Conservation (phyloP, 163 green algal species). For the Prototheca cutis region DNA sequence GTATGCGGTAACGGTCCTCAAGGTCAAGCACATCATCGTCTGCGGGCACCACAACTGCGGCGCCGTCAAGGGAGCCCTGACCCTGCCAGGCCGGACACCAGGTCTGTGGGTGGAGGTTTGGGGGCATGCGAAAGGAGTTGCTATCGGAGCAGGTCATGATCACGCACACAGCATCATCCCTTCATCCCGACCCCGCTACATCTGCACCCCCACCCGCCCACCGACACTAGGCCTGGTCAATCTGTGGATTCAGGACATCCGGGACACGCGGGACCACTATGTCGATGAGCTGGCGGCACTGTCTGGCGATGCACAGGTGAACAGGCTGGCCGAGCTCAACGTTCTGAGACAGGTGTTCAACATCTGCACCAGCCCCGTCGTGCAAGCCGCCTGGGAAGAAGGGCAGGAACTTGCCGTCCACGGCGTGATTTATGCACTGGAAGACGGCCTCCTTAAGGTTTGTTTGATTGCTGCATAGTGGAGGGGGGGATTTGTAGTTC, state of each 20-base stretch:
- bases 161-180: not conserved
- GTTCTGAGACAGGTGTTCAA: constrained; percentile 60
- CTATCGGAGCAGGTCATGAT: no score
- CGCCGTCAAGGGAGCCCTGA: constrained; percentile 56
- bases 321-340: constrained; percentile 69
- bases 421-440: constrained; percentile 52
- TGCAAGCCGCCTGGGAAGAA: constrained; percentile 63
- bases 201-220: not conserved
- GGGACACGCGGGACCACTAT: constrained; percentile 41
- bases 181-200: not conserved
- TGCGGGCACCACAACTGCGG: constrained; percentile 74
- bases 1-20: constrained; percentile 57
- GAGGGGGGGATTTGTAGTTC: no score
- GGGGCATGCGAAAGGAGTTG: not conserved
- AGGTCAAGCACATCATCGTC: constrained; percentile 61
- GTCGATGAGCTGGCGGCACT: constrained; percentile 38
- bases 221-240: constrained; percentile 45
- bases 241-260: constrained; percentile 73
- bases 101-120: not conserved
- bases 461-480: not conserved
- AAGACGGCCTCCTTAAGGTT: constrained; percentile 39
- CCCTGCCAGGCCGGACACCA: constrained; percentile 27
- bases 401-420: constrained; percentile 58
- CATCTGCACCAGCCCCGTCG: constrained; percentile 57
- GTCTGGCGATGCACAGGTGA: constrained; percentile 20